phyloP scores from a whole-genome alignment of 2,329 filamentous ascomycete species.

The Neopestalotiopsis sp. region DNA sequence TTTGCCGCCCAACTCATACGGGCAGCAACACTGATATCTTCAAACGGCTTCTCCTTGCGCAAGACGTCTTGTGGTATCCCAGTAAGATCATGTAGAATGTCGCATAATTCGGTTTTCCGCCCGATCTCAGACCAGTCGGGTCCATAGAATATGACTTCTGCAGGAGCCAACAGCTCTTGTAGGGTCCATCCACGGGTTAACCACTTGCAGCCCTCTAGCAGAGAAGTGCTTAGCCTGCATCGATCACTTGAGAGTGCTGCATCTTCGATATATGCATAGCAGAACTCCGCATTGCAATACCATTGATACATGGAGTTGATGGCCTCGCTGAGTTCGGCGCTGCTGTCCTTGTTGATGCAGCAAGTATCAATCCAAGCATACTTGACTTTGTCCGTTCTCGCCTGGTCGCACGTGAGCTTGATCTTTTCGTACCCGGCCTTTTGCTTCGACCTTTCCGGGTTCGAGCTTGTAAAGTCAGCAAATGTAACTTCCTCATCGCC shows the following conservation, averaged over 20 bases:
- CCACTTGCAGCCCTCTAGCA: too few species aligned
- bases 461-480: background rate
- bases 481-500: background rate
- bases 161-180: conserved; percentile 16
- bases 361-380: background rate
- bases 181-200: conserved; percentile 18
- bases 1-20: conserved; percentile 33
- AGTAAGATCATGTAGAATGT: background rate
- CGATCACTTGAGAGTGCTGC: too few species aligned
- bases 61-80: background rate
- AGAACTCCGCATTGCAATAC: background rate
- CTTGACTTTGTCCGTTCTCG: background rate
- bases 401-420: background rate
- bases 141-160: background rate
- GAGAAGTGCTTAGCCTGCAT: too few species aligned
- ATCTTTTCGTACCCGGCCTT: background rate
- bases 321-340: background rate
- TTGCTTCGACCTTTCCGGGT: background rate
- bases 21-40: background rate
- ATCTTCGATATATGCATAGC: background rate
- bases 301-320: conserved; percentile 6
- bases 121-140: background rate
- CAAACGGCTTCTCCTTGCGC: too few species aligned
- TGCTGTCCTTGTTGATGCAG: background rate
- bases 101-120: too few species aligned